Percentiles rank a stretch among this genome's conserved stretches.
Evolutionary conservation across 768 basidiomycete species (phyloP).

Genomic region (Suillus subalutaceus): DNA sequence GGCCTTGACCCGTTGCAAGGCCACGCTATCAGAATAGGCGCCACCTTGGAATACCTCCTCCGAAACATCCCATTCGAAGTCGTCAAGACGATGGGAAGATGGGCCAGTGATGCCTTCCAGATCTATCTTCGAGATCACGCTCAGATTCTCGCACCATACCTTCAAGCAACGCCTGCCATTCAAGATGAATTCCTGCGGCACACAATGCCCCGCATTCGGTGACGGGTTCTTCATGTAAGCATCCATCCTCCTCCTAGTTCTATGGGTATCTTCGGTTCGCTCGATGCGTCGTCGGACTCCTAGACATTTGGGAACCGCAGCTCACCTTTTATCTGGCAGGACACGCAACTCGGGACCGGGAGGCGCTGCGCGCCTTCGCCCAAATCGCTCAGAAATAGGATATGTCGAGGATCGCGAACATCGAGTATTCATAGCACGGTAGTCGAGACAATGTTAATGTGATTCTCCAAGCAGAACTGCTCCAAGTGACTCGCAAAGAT

Average conservation of each 20-base stretch:
- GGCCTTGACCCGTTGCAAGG: conserved; percentile 20
- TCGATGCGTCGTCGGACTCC: not conserved
- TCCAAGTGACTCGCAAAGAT: no score
- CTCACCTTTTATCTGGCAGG: not conserved
- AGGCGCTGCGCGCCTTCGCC: not conserved
- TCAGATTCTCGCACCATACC: conserved; percentile 32
- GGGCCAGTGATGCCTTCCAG: conserved; percentile 38
- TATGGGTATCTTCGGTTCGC: not conserved
- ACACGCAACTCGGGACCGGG: not conserved
- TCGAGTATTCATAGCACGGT: no score
- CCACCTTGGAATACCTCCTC: conserved; percentile 40
- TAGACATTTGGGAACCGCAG: not conserved
- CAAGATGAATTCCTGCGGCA: conserved; percentile 1
- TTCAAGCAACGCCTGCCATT: conserved; percentile 24
- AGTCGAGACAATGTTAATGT: no score
- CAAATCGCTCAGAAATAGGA: not conserved
- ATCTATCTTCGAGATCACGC: conserved; percentile 32
- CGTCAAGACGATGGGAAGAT: conserved; percentile 37
- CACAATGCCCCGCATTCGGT: not conserved
- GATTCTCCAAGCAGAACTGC: no score
- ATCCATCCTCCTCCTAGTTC: not conserved
- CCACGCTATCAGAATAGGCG: conserved; percentile 31
- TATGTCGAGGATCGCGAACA: no score
- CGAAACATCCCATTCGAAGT: conserved; percentile 39
- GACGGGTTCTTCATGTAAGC: not conserved